phyloP scores from a whole-genome alignment of 345 rosid genomes.

The Trapa incisa region DNA sequence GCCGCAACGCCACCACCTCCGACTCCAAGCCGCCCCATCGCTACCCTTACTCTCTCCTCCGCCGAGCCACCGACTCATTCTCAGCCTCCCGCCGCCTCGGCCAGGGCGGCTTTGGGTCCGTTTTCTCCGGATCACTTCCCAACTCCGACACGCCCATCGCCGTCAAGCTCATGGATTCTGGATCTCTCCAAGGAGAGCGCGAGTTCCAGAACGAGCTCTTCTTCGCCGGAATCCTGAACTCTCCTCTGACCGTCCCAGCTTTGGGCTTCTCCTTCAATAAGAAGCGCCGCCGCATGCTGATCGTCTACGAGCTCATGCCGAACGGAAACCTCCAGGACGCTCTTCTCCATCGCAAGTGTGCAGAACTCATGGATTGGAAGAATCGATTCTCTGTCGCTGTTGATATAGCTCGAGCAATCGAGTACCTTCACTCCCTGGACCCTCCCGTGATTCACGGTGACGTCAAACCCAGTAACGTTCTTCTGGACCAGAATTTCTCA shows the following conservation, averaged over 20 bases:
- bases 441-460: conserved; percentile 85
- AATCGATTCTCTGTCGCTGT: conserved; percentile 38
- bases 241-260: conserved; percentile 47
- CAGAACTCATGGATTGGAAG: conserved; percentile 57
- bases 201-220: conserved; percentile 89
- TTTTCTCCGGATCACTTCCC: conserved; percentile 48
- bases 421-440: conserved; percentile 52
- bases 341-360: conserved; percentile 50
- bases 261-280: conserved; percentile 64
- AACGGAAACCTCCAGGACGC: conserved; percentile 87
- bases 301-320: conserved; percentile 75
- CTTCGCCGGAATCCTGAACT: conserved; percentile 58
- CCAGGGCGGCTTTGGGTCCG: conserved; percentile 95
- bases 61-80: conserved; percentile 69
- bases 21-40: conserved; percentile 51
- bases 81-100: conserved; percentile 68
- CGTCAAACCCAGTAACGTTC: conserved; percentile 70
- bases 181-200: conserved; percentile 85
- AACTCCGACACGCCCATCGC: conserved; percentile 32
- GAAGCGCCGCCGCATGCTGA: conserved; percentile 51
- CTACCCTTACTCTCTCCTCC: conserved; percentile 64
- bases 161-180: conserved; percentile 84
- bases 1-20: conserved; percentile 69
- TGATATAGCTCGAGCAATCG: conserved; percentile 64
- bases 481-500: conserved; percentile 54